These are phyloP conservation scores for Irpex lacteus DNA, from an alignment of 1,284 basidiomycete species.

Conservation along the genomic window DNA sequence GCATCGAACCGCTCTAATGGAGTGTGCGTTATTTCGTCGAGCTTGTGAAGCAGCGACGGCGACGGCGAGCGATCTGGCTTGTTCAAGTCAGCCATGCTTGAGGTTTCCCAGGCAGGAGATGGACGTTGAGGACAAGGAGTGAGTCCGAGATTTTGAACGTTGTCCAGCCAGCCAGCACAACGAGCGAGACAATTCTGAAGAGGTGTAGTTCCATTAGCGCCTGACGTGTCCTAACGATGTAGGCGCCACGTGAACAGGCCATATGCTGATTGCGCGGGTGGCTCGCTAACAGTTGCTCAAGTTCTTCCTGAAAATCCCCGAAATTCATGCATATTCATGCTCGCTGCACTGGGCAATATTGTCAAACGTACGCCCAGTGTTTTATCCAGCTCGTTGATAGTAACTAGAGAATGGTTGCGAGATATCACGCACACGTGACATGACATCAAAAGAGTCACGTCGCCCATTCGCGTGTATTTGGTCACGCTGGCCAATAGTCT, in stretches of 20 bases:
- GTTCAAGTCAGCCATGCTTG: constrained; percentile 20
- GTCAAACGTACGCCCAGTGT: background rate
- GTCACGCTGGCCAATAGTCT: too few relatives aligned
- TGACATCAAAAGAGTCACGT: background rate
- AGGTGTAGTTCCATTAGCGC: constrained; percentile 12
- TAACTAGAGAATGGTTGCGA: background rate
- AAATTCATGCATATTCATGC: background rate
- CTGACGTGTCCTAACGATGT: constrained; percentile 17
- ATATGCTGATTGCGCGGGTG: constrained; percentile 1
- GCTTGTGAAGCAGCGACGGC: constrained; percentile 46
- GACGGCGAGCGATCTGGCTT: constrained; percentile 22
- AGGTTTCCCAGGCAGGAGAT: background rate
- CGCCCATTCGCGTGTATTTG: background rate
- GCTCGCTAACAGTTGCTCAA: constrained; percentile 7
- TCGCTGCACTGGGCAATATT: background rate
- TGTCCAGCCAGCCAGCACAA: constrained; percentile 14
- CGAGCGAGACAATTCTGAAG: constrained; percentile 6
- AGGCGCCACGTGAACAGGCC: constrained; percentile 14
- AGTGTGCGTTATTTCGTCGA: constrained; percentile 56
- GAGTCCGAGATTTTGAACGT: constrained; percentile 7
- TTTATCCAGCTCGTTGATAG: background rate
- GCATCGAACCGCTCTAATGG: constrained; percentile 70
- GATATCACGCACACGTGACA: background rate
- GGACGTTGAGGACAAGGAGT: background rate
- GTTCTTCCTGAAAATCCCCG: constrained; percentile 9